Evolutionary conservation across 257 asterid species (phyloP).

Genomic region (Nicotiana tabacum): DNA sequence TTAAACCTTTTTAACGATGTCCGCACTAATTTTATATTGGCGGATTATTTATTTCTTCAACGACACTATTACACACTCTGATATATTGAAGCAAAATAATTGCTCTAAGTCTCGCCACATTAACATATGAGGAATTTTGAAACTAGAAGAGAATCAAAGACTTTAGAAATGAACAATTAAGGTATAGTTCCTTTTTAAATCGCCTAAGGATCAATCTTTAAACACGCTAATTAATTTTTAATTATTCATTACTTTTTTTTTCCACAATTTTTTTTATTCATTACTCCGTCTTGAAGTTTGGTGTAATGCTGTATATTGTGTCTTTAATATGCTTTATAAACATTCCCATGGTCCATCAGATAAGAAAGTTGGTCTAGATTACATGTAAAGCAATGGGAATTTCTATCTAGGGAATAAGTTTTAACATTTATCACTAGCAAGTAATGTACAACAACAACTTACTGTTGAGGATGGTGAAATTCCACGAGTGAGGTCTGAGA

Average conservation of each 20-base stretch:
- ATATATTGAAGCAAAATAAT: neutral
- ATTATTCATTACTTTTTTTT: neutral
- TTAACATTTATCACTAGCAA: neutral
- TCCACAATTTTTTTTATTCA: neutral
- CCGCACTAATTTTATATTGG: neutral
- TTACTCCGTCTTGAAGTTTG: constrained; percentile 3
- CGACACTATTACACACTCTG: no score
- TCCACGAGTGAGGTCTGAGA: no score
- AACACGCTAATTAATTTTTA: neutral
- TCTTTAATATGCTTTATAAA: neutral
- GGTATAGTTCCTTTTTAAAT: neutral
- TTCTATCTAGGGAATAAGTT: neutral
- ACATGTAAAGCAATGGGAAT: neutral
- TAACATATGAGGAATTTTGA: no score
- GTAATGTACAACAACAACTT: neutral
- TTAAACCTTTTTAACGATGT: neutral
- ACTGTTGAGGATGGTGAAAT: no score
- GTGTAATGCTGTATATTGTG: neutral
- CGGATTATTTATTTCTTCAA: neutral
- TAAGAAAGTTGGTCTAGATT: neutral
- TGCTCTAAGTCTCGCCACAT: neutral
- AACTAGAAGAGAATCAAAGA: neutral
- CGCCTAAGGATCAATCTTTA: neutral
- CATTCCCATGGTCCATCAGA: neutral
- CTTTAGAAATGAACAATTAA: neutral